Evolutionary conservation across 345 rosid genomes (phyloP).

Genomic region (Salix caprea): DNA sequence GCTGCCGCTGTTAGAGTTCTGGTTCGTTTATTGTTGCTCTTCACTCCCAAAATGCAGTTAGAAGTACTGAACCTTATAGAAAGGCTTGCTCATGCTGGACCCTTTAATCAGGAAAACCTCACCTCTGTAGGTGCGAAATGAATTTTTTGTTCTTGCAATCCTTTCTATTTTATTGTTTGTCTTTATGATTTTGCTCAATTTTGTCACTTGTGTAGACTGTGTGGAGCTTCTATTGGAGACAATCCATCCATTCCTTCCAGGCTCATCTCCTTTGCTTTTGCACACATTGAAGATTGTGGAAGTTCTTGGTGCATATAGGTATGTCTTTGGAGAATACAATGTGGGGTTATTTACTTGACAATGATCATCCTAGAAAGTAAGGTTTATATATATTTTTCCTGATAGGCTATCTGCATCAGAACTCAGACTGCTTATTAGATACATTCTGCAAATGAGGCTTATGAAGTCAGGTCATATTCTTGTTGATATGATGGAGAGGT

Average conservation of each 20-base stretch:
- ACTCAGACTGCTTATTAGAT: constrained; percentile 77
- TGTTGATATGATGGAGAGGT: constrained; percentile 90
- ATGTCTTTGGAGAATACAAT: neutral
- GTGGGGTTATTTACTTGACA: constrained; percentile 14
- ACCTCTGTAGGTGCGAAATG: constrained; percentile 77
- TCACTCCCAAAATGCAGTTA: constrained; percentile 90
- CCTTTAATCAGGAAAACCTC: constrained; percentile 94
- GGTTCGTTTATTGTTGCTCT: constrained; percentile 79
- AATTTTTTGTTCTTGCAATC: neutral
- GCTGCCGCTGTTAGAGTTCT: constrained; percentile 85
- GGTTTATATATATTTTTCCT: constrained; percentile 22
- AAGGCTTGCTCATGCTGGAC: constrained; percentile 78
- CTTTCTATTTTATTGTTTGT: constrained; percentile 2
- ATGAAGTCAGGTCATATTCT: constrained; percentile 68
- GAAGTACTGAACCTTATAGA: constrained; percentile 75
- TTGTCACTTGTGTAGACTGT: constrained; percentile 52
- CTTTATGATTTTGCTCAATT: constrained; percentile 9
- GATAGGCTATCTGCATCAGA: constrained; percentile 93
- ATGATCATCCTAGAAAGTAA: constrained; percentile 16
- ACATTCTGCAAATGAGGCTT: constrained; percentile 76
- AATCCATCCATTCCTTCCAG: constrained; percentile 76
- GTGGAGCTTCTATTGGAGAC: constrained; percentile 91
- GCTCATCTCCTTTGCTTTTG: constrained; percentile 78
- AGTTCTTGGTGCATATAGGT: constrained; percentile 97
- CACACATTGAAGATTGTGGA: constrained; percentile 92